Evolutionary conservation across 2,329 filamentous ascomycete genomes (phyloP), one percentile per base, ranked within the genome.

Genomic region (Trichoderma polysporum): DNA sequence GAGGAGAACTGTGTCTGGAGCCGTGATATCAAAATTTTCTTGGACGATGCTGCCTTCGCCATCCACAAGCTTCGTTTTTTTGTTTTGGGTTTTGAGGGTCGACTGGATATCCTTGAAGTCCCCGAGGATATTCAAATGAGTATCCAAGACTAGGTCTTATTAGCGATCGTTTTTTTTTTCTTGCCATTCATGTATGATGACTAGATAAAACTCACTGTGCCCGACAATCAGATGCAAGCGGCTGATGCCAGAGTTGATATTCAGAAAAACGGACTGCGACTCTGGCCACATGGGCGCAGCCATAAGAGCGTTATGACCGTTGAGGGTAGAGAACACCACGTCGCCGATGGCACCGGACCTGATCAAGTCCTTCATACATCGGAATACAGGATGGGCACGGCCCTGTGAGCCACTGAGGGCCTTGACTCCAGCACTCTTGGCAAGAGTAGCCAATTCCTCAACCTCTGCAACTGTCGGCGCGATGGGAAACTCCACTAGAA

Each of bases 181-280:
- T 13, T 33, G 3, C 5, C 12, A 33, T 17, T 22, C 25, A 45
- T 31, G n/a, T 19, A 22, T 12, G 1, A 45, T 33, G 9, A 29
- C 15, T 4, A 4, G 56, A 47, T n/a, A 17, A 22, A 33, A 59
- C 37, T 59, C 37, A 59, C 56, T 59, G 27, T 59, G 56, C 2
- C 56, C 56, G 7, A 59, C 39, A 33, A 59, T 10, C 6, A 59
- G 27, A 47, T 59, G 56, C 56, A 59, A 33, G 39, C 56, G 56
- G n/a, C 56, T 59, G 39, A 59, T 59, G 13, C 56, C 56, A 59
- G 56, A 59, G 56, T 59, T 19, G 13, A 59, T 59, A 22, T 59
- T 17, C 7, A 59, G 39, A 33, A 59, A 22, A 22, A 59, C 31
- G 33, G 56, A 59, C 27, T 59, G 56, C 39, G 39, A 59, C 27